A percentile compares a stretch with the other conserved stretches of the same genome.
phyloP scores from a whole-genome alignment of 2,329 filamentous ascomycete species.

The Colletotrichum costaricense region DNA sequence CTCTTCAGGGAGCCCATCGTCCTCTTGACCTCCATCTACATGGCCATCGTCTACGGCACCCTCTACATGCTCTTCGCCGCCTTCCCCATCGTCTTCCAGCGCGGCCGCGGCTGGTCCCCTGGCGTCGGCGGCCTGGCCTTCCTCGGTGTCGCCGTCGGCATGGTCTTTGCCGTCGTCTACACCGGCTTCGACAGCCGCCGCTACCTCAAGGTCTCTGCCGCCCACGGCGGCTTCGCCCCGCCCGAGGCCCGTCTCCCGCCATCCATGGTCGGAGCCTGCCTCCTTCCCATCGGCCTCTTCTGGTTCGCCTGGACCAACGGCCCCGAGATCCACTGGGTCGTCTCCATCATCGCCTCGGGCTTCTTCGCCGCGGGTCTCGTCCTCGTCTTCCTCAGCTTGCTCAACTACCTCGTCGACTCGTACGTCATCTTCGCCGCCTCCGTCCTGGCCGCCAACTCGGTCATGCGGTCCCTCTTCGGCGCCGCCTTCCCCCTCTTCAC shows the following conservation, averaged over 20 bases:
- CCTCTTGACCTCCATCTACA: conserved; percentile 72
- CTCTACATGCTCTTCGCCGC: conserved; percentile 71
- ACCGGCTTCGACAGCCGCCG: conserved; percentile 57
- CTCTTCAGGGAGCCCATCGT: conserved; percentile 80
- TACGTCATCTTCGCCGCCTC: conserved; percentile 79
- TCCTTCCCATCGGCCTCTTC: conserved; percentile 65
- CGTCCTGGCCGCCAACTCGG: conserved; percentile 77
- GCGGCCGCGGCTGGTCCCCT: conserved; percentile 66
- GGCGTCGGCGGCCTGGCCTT: conserved; percentile 74
- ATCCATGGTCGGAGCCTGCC: conserved; percentile 65
- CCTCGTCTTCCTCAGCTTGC: conserved; percentile 64
- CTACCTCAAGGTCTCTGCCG: conserved; percentile 52
- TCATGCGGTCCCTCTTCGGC: conserved; percentile 78
- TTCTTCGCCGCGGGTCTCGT: conserved; percentile 54
- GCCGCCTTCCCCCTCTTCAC: conserved; percentile 81
- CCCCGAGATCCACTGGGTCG: conserved; percentile 61
- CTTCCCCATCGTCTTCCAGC: conserved; percentile 75
- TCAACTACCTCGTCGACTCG: conserved; percentile 67
- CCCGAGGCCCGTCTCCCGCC: conserved; percentile 68
- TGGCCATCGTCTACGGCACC: conserved; percentile 70
- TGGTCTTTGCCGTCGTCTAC: conserved; percentile 65
- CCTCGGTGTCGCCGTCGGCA: conserved; percentile 75
- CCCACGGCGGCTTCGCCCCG: conserved; percentile 59
- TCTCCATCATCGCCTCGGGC: conserved; percentile 50
- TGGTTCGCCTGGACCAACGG: conserved; percentile 69